Evolutionary conservation across 495 filamentous ascomycete genomes (phyloP), one percentile per base, ranked within the genome.

Genomic region (Sabuloglossum arenarium): DNA sequence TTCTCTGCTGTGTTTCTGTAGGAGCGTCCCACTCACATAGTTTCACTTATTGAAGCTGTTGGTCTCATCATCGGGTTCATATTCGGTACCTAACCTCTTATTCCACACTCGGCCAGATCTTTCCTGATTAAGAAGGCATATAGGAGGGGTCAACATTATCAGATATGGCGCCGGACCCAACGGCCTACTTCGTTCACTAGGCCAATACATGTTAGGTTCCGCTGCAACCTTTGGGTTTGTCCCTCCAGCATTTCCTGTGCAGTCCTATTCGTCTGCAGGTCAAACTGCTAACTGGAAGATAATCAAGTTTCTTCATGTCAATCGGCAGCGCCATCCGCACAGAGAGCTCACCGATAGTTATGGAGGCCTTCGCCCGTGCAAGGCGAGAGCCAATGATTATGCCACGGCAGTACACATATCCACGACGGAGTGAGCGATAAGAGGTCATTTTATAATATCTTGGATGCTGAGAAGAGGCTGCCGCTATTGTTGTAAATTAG

Each of bases 1-100:
- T 37, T 23, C 28, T 28, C 9, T 11, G 21, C 16, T 31, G 6
- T 34, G 37, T 47, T 21, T 23, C 39, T 28, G 25, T 60, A 49
- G 27, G 31, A 58, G 52, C 49, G 37, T 57, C 53, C 43, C 21
- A 53, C 29, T 34, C 30, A 39, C 43, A n/a, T 25, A 42, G 29
- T 50, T 28, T n/a, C 62, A 56, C 56, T 21, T 58, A n/a, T 54
- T 57, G 19, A 64, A 97, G 89, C 86, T 65, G 91, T 97, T 53
- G 91, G 91, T 55, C 73, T 84, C 25, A 94, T 94, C 64, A 96
- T 97, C 72, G 91, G 91, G 54, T 96, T 98, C 74, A 91, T 98
- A 60, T 91, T 90, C 66, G 91, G 91, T 94, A 74, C 56, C 67
- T 60, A 28, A 11, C 21, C n/a, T 42, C 51, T 4, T n/a, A 28